Conservation (phyloP, 73 alveolate genomes). For the Effrenium voratum region DNA sequence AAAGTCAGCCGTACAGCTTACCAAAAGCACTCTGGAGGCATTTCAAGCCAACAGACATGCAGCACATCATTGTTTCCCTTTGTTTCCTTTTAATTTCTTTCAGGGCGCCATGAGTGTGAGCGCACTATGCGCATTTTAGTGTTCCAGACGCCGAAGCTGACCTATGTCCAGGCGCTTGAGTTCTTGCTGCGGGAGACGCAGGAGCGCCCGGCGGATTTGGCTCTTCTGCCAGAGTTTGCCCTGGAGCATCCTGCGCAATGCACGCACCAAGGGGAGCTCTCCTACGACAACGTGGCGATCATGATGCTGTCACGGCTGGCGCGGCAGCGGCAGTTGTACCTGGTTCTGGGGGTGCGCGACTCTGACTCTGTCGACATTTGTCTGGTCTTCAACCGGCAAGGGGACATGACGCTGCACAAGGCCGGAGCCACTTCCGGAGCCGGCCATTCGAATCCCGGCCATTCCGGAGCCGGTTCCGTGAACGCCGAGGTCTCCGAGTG, state of each 20-base stretch:
- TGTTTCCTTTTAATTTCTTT: too few species aligned
- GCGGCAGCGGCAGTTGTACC: constrained; percentile 39
- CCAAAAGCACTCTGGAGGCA: too few species aligned
- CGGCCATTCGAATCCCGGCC: too few species aligned
- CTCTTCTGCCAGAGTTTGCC: constrained; percentile 50
- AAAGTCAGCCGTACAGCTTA: too few species aligned
- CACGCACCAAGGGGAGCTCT: constrained; percentile 47
- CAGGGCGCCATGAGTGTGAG: too few species aligned
- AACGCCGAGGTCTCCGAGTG: background rate
- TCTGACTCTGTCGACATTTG: background rate
- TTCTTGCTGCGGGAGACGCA: constrained; percentile 58
- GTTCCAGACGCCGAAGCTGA: constrained; percentile 48
- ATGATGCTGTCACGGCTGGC: constrained; percentile 76
- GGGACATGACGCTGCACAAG: constrained; percentile 22
- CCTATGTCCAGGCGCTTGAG: constrained; percentile 62
- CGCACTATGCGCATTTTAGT: constrained; percentile 64
- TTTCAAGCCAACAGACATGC: too few species aligned
- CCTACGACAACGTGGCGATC: constrained; percentile 64
- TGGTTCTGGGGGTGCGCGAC: constrained; percentile 8
- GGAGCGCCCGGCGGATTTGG: constrained; percentile 31
- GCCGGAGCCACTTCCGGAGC: too few species aligned
- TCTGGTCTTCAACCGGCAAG: constrained; percentile 6
- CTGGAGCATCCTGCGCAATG: constrained; percentile 69
- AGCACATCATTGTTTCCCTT: too few species aligned
- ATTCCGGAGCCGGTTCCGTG: too few species aligned